Evolutionary conservation across 768 basidiomycete species (phyloP).

Genomic region (Mycena pura): DNA sequence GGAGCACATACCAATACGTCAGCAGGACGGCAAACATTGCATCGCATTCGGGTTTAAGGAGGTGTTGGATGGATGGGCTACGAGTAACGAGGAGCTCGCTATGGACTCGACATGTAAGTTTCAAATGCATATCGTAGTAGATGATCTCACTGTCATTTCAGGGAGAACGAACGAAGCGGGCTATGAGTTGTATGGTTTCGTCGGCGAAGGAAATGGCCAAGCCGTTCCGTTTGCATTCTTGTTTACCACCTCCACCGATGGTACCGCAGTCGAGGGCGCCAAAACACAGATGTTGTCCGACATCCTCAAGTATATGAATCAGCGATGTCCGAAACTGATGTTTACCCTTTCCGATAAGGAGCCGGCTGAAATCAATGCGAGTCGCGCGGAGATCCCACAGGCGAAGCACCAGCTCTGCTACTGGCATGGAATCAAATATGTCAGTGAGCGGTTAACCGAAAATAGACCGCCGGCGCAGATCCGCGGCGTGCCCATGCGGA

Average conservation of each 20-base stretch:
- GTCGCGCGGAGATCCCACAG: conserved; percentile 23
- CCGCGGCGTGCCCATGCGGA: conserved; percentile 15
- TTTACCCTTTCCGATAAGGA: conserved; percentile 39
- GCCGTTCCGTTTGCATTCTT: not conserved
- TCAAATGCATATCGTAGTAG: not conserved
- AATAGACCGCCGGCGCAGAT: conserved; percentile 27
- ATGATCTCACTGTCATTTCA: not conserved
- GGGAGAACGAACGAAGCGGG: not conserved
- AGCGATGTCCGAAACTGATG: conserved; percentile 17
- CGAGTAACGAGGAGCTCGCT: not conserved
- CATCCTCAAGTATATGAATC: not conserved
- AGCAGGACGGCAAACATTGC: not conserved
- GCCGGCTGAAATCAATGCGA: conserved; percentile 35
- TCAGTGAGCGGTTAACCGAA: conserved; percentile 31
- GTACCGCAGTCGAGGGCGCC: not conserved
- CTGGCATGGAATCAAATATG: conserved; percentile 38
- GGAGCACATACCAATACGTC: not conserved
- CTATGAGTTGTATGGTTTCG: not conserved
- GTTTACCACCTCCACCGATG: not conserved
- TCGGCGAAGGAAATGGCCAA: not conserved
- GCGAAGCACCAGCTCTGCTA: conserved; percentile 42
- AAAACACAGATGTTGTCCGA: not conserved
- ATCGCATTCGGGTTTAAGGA: not conserved
- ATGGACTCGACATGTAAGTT: not conserved
- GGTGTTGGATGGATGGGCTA: not conserved